Base-by-base conservation (phyloP, 768 basidiomycete genomes). In the Mycena latifolia region DNA sequence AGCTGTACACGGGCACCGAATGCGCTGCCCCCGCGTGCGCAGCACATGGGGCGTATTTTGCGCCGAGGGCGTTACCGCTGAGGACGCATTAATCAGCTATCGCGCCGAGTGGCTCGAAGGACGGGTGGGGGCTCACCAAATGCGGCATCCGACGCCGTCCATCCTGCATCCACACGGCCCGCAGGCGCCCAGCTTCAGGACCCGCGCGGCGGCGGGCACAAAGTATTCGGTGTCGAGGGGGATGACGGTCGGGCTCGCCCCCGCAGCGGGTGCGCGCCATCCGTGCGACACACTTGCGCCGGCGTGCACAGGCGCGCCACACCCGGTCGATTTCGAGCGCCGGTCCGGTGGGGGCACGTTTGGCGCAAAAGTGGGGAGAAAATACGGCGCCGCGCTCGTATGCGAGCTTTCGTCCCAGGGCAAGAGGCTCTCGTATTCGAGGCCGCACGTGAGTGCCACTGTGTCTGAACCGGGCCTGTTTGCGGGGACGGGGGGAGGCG, bases 201-300 rank as follows among this genome's bases (percentile, higher is more conserved):
- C 33, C n/a, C 17, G 15, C 27, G n/a, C n/a, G n/a, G n/a, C n/a
- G n/a, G n/a, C 31, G 20, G 31, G n/a, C 9, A 20, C 31, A 53
- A 53, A 53, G 51, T 53, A 53, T 3, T 14, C 31, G n/a, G 29
- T 20, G 10, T 53, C 51, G 29, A 53, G 51, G 10, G 51, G 31
- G 8, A 53, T 35, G 12, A 53, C 51, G 10, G n/a, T 35, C n/a
- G n/a, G 10, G 12, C 20, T 53, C 22, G 22, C 22, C 9, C 51
- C 51, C 10, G 20, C 51, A 1, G 22, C 15, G 2, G 33, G 33
- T 3, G n/a, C 51, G 17, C 22, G 31, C 51, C 51, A 53, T 5
- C 1, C 12, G 5, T 25, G 31, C 6, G 22, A 18, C 51, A 24
- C 18, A 3, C n/a, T 33, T 5, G 51, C 51, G 51, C 51, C 31